These are phyloP conservation scores for Colletotrichum phormii DNA, from an alignment of 2,329 filamentous ascomycete genomes.

Conservation along the genomic window DNA sequence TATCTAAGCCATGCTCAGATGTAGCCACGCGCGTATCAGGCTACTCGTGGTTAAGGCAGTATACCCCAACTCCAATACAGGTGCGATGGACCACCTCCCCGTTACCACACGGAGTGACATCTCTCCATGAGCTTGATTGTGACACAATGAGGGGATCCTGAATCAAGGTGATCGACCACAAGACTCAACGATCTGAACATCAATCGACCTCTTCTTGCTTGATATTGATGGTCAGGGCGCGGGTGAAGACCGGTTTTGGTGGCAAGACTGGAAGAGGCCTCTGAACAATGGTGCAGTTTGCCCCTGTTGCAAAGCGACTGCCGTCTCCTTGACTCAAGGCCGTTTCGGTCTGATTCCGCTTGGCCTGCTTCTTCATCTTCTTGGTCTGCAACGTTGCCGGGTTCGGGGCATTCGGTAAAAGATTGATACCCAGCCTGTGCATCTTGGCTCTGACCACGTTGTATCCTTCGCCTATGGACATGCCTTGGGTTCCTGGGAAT, in stretches of 20 bases:
- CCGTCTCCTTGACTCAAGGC: not conserved
- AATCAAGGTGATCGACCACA: not conserved
- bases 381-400: not conserved
- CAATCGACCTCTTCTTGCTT: not conserved
- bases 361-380: not conserved
- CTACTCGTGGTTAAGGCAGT: not conserved
- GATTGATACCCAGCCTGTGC: not conserved
- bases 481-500: not conserved
- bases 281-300: constrained; percentile 11
- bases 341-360: not conserved
- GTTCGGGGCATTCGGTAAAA: not conserved
- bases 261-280: not conserved
- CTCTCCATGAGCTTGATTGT: not conserved
- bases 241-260: not conserved
- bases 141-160: not conserved
- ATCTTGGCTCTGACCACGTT: not conserved
- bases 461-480: not conserved
- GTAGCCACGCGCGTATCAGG: not conserved
- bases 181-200: not conserved
- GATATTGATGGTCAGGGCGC: not conserved
- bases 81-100: not conserved
- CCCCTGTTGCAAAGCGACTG: constrained; percentile 1
- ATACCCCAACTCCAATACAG: not conserved
- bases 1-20: not conserved
- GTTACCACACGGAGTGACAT: not conserved